Evolutionary conservation across 306 rosid species (phyloP).

Genomic region (Ammopiptanthus mongolicus): DNA sequence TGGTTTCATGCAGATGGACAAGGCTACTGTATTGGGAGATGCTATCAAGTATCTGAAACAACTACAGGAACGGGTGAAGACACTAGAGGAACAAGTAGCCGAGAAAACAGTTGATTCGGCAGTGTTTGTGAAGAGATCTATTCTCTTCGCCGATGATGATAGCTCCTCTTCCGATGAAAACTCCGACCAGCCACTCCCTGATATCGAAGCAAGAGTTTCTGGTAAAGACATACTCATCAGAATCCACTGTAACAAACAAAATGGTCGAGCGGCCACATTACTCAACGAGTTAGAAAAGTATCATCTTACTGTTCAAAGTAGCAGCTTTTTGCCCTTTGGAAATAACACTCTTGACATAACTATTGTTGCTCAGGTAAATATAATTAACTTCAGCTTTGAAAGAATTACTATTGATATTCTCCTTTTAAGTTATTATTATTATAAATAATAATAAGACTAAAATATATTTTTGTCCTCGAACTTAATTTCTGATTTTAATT

Average conservation of each 20-base stretch:
- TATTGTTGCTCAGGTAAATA: conserved; percentile 32
- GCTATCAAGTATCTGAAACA: conserved; percentile 58
- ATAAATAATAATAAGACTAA: no score
- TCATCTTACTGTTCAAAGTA: conserved; percentile 44
- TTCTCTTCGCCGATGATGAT: conserved; percentile 26
- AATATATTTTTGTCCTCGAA: no score
- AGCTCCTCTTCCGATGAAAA: conserved; percentile 34
- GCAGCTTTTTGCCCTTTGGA: conserved; percentile 64
- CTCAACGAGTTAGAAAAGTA: conserved; percentile 46
- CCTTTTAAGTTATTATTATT: no score
- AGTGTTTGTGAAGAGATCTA: conserved; percentile 45
- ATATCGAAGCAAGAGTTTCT: conserved; percentile 67
- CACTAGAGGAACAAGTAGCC: conserved; percentile 51
- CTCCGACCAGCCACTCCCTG: conserved; percentile 39
- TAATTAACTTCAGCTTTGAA: not conserved
- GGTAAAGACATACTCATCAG: conserved; percentile 57
- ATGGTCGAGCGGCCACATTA: conserved; percentile 35
- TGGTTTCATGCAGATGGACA: conserved; percentile 66
- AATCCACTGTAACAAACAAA: conserved; percentile 52
- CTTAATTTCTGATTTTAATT: no score
- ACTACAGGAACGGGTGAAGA: conserved; percentile 48
- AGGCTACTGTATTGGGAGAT: conserved; percentile 82
- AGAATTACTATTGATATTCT: not conserved
- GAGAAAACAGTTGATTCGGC: conserved; percentile 58
- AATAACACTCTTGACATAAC: conserved; percentile 55